phyloP scores from a whole-genome alignment of 2,329 filamentous ascomycete genomes.

The Tolypocladium ophioglossoides region DNA sequence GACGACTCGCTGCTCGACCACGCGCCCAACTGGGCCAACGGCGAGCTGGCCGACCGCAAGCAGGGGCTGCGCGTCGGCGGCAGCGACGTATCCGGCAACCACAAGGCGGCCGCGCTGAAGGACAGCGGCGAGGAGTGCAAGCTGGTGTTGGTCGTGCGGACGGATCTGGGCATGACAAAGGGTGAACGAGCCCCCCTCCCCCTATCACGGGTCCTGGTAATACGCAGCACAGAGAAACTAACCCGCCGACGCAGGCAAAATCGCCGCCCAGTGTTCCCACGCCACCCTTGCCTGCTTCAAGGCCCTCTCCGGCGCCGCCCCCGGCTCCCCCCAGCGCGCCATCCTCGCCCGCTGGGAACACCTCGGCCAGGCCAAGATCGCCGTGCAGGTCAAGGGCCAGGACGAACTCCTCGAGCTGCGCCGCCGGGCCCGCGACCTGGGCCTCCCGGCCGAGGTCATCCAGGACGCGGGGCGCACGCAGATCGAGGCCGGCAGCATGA shows the following conservation, averaged over 20 bases:
- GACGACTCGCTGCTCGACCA: slow-evolving; percentile 50
- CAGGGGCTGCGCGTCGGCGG: slow-evolving; percentile 39
- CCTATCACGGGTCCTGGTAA: not conserved
- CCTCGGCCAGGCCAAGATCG: slow-evolving; percentile 84
- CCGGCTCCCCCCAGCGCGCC: slow-evolving; percentile 42
- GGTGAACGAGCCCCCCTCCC: slow-evolving; percentile 43
- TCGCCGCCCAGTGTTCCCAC: slow-evolving; percentile 88
- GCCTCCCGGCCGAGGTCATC: slow-evolving; percentile 81
- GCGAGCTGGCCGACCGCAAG: slow-evolving; percentile 44
- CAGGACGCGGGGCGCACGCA: slow-evolving; percentile 95
- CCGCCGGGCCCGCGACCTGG: slow-evolving; percentile 70
- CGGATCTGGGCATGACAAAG: slow-evolving; percentile 95
- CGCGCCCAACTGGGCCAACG: slow-evolving; percentile 57
- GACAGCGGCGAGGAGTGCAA: slow-evolving; percentile 72
- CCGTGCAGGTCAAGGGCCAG: slow-evolving; percentile 77
- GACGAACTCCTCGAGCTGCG: slow-evolving; percentile 67
- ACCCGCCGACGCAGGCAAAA: slow-evolving; percentile 59
- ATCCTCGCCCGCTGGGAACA: slow-evolving; percentile 79
- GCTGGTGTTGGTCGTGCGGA: slow-evolving; percentile 82
- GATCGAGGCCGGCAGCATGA: slow-evolving; percentile 87
- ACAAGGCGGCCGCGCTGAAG: slow-evolving; percentile 19
- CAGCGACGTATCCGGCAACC: slow-evolving; percentile 4
- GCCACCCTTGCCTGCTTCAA: slow-evolving; percentile 99
- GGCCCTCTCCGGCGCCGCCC: slow-evolving; percentile 50
- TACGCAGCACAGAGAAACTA: not conserved